Evolutionary conservation across 148 eudicot genomes (phyloP).

Genomic region (Spergularia marina): DNA sequence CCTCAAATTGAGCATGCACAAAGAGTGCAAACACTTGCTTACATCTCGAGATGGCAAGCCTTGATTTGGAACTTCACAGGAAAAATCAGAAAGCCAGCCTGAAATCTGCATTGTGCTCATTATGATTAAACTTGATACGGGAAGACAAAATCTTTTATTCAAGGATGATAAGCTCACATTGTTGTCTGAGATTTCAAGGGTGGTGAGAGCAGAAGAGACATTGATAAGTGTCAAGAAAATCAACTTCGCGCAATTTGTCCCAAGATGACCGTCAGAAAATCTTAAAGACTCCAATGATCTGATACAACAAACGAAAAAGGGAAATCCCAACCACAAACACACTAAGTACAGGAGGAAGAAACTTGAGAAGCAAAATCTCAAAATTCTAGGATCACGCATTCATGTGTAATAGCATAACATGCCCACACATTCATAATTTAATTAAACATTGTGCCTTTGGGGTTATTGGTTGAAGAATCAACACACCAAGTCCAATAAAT

Average conservation of each 20-base stretch:
- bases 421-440: background rate
- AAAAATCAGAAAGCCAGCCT: slow-evolving; percentile 71
- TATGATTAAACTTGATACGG: slow-evolving; percentile 6
- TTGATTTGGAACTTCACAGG: slow-evolving; percentile 34
- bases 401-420: background rate
- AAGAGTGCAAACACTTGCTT: slow-evolving; percentile 54
- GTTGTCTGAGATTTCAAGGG: slow-evolving; percentile 77
- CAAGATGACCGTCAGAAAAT: slow-evolving; percentile 51
- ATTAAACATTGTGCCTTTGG: background rate
- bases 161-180: slow-evolving; percentile 47
- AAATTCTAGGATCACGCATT: too few species aligned
- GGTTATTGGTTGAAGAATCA: background rate
- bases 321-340: background rate
- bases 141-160: background rate
- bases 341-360: background rate
- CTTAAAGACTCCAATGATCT: slow-evolving; percentile 65
- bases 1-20: slow-evolving; percentile 78
- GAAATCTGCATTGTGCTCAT: slow-evolving; percentile 51
- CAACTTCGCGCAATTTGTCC: slow-evolving; percentile 48
- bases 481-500: background rate
- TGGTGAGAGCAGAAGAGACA: slow-evolving; percentile 49
- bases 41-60: slow-evolving; percentile 24
- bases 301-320: slow-evolving; percentile 22
- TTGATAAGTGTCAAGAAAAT: slow-evolving; percentile 54
- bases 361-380: slow-evolving; percentile 5